phyloP scores from a whole-genome alignment of 2,329 filamentous ascomycete genomes.

The Trichoderma endophyticum region DNA sequence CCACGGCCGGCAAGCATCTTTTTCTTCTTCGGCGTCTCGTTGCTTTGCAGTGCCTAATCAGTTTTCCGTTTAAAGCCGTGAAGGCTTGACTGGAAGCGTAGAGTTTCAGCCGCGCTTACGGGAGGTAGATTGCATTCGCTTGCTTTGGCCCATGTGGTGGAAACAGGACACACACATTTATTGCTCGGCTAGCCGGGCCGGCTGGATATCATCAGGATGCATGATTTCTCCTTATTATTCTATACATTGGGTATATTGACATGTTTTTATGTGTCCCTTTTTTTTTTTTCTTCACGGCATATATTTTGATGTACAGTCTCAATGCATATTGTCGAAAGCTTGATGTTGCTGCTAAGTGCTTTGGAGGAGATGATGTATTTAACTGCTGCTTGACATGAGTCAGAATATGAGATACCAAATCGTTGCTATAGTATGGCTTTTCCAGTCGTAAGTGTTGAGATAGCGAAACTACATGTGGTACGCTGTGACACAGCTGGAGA shows the following conservation, averaged over 20 bases:
- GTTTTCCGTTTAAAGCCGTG: not conserved
- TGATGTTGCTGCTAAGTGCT: not conserved
- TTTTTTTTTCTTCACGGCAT: not conserved
- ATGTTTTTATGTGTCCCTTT: not conserved
- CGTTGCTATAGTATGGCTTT: not conserved
- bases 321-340: not conserved
- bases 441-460: not conserved
- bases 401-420: not conserved
- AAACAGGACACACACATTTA: not conserved
- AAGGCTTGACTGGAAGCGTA: not conserved
- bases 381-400: not conserved
- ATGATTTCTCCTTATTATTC: not conserved
- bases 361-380: not conserved
- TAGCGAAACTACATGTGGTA: not conserved
- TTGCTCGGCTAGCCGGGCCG: conserved; percentile 6
- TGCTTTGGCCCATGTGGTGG: conserved; percentile 18
- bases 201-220: conserved; percentile 6
- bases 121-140: conserved; percentile 5
- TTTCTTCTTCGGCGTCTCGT: not conserved
- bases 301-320: conserved; percentile 1
- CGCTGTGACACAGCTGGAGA: not conserved
- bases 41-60: not conserved
- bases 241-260: not conserved
- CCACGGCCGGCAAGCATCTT: not conserved
- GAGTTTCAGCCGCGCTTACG: not conserved